Conservation (phyloP, 192 early-diverging fungal species). For the Coemansia brasiliensis region DNA sequence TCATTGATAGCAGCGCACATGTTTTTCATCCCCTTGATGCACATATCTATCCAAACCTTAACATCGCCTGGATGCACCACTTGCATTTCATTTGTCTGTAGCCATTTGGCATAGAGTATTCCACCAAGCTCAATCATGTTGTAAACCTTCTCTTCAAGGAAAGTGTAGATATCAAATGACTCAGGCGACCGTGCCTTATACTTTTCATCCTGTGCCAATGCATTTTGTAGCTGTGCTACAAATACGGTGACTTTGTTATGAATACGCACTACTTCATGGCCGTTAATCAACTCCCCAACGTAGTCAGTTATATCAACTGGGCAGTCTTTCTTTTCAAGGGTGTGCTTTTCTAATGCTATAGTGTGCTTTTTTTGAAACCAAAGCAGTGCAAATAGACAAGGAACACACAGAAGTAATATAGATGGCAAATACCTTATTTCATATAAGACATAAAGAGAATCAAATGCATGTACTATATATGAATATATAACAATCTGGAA, state of each 20-base stretch:
- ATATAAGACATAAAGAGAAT: conserved; percentile 3
- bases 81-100: not conserved
- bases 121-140: not conserved
- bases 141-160: not conserved
- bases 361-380: not conserved
- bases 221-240: not conserved
- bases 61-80: not conserved
- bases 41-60: not conserved
- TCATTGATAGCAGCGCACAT: not conserved
- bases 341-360: not conserved
- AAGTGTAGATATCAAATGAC: not conserved
- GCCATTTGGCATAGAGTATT: not conserved
- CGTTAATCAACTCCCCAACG: conserved; percentile 3
- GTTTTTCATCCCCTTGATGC: not conserved
- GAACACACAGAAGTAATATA: conserved; percentile 2
- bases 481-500: conserved; percentile 4
- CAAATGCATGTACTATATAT: not conserved
- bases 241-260: conserved; percentile 4
- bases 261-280: conserved; percentile 3
- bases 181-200: not conserved
- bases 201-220: not conserved
- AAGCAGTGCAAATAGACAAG: conserved; percentile 1
- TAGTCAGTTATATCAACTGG: not conserved
- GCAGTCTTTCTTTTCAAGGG: not conserved
- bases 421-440: not conserved